Conservation (phyloP, 768 basidiomycete genomes). For the Exsudoporus frostii region DNA sequence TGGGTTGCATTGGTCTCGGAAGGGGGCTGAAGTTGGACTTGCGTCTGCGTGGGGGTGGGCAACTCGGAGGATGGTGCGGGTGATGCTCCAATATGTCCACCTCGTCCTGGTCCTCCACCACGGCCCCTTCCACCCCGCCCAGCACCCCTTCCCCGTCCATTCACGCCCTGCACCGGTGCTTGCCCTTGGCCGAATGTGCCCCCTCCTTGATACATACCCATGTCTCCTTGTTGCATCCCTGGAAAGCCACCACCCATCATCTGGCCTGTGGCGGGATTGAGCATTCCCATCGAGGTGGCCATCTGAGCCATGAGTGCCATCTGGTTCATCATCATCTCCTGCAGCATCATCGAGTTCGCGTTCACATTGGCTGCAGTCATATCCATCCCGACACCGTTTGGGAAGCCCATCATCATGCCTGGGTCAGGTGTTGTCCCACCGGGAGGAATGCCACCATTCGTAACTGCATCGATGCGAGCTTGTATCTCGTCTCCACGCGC, state of each 20-base stretch:
- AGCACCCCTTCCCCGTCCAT: conserved; percentile 44
- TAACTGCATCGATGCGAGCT: conserved; percentile 76
- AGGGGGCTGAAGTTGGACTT: conserved; percentile 17
- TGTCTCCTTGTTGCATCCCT: conserved; percentile 54
- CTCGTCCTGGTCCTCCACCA: conserved; percentile 43
- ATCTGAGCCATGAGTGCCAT: conserved; percentile 95
- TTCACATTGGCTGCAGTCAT: conserved; percentile 50
- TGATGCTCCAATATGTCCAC: conserved; percentile 35
- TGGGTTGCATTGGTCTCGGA: conserved; percentile 14
- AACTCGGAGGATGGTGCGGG: conserved; percentile 20
- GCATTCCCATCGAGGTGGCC: conserved; percentile 78
- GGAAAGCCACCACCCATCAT: conserved; percentile 56
- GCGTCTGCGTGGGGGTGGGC: conserved; percentile 16
- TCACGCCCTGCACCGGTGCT: conserved; percentile 14
- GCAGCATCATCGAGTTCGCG: conserved; percentile 67
- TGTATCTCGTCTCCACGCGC: conserved; percentile 66
- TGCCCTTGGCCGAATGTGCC: conserved; percentile 22
- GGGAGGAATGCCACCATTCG: conserved; percentile 45
- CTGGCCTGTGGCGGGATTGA: conserved; percentile 57
- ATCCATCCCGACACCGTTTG: conserved; percentile 44
- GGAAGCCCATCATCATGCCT: conserved; percentile 43
- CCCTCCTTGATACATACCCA: conserved; percentile 44
- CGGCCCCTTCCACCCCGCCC: conserved; percentile 45
- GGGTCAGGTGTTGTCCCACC: conserved; percentile 30
- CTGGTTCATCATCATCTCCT: conserved; percentile 90